Base-by-base conservation (phyloP, 192 early-diverging fungal genomes). In the Linnemannia hyalina region DNA sequence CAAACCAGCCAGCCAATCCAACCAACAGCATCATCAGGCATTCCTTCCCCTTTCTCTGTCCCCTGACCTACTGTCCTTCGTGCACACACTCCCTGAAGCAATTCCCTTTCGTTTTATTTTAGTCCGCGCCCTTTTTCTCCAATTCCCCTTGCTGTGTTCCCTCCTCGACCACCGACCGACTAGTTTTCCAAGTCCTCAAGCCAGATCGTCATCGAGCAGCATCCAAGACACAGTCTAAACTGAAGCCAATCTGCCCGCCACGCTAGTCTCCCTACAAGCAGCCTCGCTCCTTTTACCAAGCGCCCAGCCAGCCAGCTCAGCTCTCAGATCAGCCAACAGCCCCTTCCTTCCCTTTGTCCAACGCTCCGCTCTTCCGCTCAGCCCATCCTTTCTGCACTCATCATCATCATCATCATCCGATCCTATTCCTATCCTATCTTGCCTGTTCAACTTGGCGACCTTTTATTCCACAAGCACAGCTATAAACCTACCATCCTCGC, bases 11-110 rank as follows among this genome's bases (percentile, higher is more conserved):
- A 35, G 18, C 32, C 68, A 70, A 40, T 41, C 36, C 68, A 41
- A n/a, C 20, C 70, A 71, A 71, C 70, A 20, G 41, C 70, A 71
- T 41, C 70, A 70, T 41, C 70, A 71, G n/a, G 38, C 35, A 71
- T 42, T 41, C 35, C 38, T 11, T 36, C 68, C 22, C 35, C 22
- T 35, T 42, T 16, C 20, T 32, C 13, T 38, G 1, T 41, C 38
- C 70, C 41, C 70, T 38, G 35, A 70, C 69, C n/a, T n/a, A n/a
- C n/a, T n/a, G n/a, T n/a, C 36, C 72, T 73, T 29, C 42, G 40
- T 63, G 60, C 60, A 70, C 69, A 41, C 69, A 42, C 40, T 36
- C 69, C 8, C 69, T 11, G 32, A 70, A 29, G 35, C 0, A 11
- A 38, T 22, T 1, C 60, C 60, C 60, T 65, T 52, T 52, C 49